These are phyloP conservation scores for Fonsecaea erecta DNA, from an alignment of 2,329 filamentous ascomycete genomes.

Conservation along the genomic window DNA sequence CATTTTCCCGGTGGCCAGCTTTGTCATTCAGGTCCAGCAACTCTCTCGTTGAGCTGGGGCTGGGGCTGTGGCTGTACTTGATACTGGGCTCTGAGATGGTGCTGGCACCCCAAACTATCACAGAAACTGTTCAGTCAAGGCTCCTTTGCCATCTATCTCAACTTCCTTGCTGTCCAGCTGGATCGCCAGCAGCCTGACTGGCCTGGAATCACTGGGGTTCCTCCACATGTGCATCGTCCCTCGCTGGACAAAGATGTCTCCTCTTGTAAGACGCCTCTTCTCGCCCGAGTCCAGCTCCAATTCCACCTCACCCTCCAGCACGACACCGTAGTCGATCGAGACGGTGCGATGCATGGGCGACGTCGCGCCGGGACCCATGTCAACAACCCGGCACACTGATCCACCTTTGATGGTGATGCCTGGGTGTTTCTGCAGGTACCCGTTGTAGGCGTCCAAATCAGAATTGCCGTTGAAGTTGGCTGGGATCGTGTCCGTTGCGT, in stretches of 20 bases:
- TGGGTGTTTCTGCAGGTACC: slow-evolving; percentile 29
- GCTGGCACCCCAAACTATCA: background rate
- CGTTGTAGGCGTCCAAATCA: slow-evolving; percentile 29
- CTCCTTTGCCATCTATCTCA: slow-evolving; percentile 27
- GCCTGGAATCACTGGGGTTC: slow-evolving; percentile 41
- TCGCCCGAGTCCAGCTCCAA: slow-evolving; percentile 58
- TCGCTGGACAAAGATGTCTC: slow-evolving; percentile 46
- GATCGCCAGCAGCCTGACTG: slow-evolving; percentile 32
- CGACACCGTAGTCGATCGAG: slow-evolving; percentile 59
- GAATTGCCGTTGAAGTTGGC: slow-evolving; percentile 27
- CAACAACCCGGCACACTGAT: slow-evolving; percentile 36
- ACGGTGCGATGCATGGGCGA: slow-evolving; percentile 58
- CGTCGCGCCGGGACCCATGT: slow-evolving; percentile 51
- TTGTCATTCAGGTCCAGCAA: no score
- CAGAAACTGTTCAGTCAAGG: slow-evolving; percentile 17
- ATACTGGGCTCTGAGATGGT: background rate
- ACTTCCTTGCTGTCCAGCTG: slow-evolving; percentile 30
- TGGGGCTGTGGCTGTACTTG: no score
- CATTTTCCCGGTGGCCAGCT: background rate
- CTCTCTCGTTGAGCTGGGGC: no score
- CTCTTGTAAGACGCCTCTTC: slow-evolving; percentile 50
- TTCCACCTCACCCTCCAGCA: slow-evolving; percentile 59
- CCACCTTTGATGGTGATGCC: slow-evolving; percentile 32
- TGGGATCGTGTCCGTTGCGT: slow-evolving; percentile 27
- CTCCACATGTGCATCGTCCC: slow-evolving; percentile 42